Base-by-base conservation (phyloP, 176 grass and related monocot genomes). In the Hsuehochloa calcarea region DNA sequence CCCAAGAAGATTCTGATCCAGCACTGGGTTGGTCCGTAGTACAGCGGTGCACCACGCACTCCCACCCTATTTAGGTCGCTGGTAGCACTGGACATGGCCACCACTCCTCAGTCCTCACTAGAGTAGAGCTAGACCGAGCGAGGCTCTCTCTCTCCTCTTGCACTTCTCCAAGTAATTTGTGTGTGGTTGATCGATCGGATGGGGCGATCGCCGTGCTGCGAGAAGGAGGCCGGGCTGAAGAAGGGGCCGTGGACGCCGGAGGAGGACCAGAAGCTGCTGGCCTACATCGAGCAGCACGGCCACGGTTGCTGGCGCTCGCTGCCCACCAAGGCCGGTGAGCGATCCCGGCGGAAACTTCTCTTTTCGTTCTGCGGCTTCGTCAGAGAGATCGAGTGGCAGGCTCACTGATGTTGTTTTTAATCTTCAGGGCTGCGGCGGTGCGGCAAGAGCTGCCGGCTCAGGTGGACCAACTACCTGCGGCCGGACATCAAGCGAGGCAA, bases 171-270 rank as follows among this genome's bases (percentile, higher is more conserved):
- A 5, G 46, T 49, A 5, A 49, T 49, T 5, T 15, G 12, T 49
- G 46, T 15, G 46, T 49, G 46, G 46, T 22, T 19, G 51, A 5
- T 5, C 5, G 8, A 6, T 23, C 44, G 70, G 75, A 65, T 99
- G 97, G 97, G 93, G 29, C 85, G 97, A 88, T 83, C 90, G 82
- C 97, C 93, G 86, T 99, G 97, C 85, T 99, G 97, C 75, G 97
- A 99, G 49, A 94, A 96, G 85, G 87, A 91, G 43, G 93, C 88
- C 84, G 91, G 84, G 20, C 84, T 91, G 80, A 91, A 91, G 85
- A 87, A 87, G 63, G 89, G 89, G 3, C 89, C 85, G 47, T 91
- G 89, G 89, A 91, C 89, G 38, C 51, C 85, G 68, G 85, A 87
- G 75, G 89, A 91, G 85, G 89, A 91, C 89, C 85, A 91, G 89